A percentile compares a stretch with the other conserved stretches of the same genome.
Conservation (phyloP, 208 protist genomes). For the Leishmania braziliensis region DNA sequence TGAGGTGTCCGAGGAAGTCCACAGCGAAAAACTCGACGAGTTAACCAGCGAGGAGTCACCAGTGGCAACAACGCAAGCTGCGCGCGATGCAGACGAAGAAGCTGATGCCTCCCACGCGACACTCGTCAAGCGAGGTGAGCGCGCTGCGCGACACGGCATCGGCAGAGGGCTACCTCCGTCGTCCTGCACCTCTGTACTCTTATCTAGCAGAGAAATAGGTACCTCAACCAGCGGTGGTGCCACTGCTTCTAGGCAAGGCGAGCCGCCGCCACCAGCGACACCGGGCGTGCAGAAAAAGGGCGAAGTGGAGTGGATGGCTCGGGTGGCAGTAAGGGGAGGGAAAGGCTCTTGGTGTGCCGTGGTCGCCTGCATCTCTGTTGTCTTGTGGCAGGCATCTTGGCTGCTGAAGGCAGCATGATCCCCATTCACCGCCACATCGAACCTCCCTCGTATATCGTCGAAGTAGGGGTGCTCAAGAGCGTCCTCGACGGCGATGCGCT, state of each 20-base stretch:
- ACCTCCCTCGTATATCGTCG: conserved; percentile 29
- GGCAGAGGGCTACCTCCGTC: not conserved
- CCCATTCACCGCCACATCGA: not conserved
- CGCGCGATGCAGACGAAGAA: not conserved
- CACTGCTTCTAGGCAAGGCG: not conserved
- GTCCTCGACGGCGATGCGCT: conserved; percentile 69
- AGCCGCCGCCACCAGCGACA: not conserved
- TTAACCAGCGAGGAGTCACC: not conserved
- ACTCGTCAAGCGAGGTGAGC: not conserved
- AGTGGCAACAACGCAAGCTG: too few relatives aligned
- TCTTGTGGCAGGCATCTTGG: not conserved
- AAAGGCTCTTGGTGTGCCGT: not conserved
- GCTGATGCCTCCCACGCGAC: not conserved
- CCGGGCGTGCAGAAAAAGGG: not conserved
- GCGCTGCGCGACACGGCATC: not conserved
- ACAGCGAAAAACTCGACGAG: conserved; percentile 1
- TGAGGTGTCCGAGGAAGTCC: conserved; percentile 5
- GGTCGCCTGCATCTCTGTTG: not conserved
- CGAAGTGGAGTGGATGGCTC: not conserved
- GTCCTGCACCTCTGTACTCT: not conserved
- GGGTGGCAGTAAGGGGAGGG: not conserved
- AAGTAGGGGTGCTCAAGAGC: conserved; percentile 87
- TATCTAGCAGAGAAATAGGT: not conserved
- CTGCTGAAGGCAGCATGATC: not conserved
- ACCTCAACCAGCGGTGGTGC: not conserved